Percentiles rank a stretch among this genome's conserved stretches.
These are phyloP conservation scores for Pezicula radicicola DNA, from an alignment of 2,329 filamentous ascomycete species.

Conservation along the genomic window DNA sequence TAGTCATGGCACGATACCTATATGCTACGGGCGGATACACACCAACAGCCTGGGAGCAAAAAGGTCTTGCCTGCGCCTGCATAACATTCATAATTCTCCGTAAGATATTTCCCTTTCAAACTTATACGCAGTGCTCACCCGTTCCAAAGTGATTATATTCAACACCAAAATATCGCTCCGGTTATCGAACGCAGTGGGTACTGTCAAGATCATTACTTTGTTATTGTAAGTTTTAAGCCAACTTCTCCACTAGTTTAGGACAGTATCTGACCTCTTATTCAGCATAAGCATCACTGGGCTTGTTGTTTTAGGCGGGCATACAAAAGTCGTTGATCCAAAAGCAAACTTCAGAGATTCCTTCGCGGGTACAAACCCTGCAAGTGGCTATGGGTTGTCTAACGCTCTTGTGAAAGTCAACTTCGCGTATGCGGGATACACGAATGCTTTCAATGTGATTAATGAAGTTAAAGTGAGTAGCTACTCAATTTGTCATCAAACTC, in stretches of 20 bases:
- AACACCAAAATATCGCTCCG: slow-evolving; percentile 56
- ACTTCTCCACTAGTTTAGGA: slow-evolving; percentile 4
- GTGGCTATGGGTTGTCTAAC: slow-evolving; percentile 50
- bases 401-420: slow-evolving; percentile 58
- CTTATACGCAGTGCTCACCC: background rate
- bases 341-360: slow-evolving; percentile 55
- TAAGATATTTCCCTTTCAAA: slow-evolving; percentile 28
- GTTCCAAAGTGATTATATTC: slow-evolving; percentile 37
- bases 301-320: slow-evolving; percentile 58
- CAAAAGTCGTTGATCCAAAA: slow-evolving; percentile 44
- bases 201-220: slow-evolving; percentile 58
- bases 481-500: background rate
- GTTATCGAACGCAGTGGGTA: slow-evolving; percentile 53
- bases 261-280: slow-evolving; percentile 5
- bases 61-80: slow-evolving; percentile 60
- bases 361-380: slow-evolving; percentile 37
- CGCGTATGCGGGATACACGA: slow-evolving; percentile 54
- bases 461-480: slow-evolving; percentile 46
- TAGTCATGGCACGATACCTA: slow-evolving; percentile 59
- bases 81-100: slow-evolving; percentile 38
- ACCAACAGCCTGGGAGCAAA: slow-evolving; percentile 59
- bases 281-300: slow-evolving; percentile 56
- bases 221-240: slow-evolving; percentile 42
- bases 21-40: slow-evolving; percentile 51
- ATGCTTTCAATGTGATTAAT: slow-evolving; percentile 60